A percentile compares a stretch with the other conserved stretches of the same genome.
phyloP scores from a whole-genome alignment of 345 rosid species.

The Citrus sinensis region DNA sequence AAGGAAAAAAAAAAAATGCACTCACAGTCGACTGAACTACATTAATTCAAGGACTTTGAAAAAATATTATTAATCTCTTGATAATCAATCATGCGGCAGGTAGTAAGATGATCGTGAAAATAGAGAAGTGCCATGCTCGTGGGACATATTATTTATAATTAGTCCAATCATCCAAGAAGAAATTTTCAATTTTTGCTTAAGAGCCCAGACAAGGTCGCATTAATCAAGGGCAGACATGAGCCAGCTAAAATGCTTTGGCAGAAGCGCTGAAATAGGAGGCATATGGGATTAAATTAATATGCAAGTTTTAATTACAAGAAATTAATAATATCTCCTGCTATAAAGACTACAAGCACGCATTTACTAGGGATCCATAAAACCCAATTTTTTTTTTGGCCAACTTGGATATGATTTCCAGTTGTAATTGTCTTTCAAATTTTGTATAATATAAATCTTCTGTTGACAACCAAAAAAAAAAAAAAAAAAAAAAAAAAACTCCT shows the following conservation, averaged over 20 bases:
- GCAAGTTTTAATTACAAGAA: not conserved
- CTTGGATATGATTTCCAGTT: not conserved
- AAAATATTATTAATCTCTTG: not conserved
- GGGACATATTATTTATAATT: not conserved
- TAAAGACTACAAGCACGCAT: not conserved
- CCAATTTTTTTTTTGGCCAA: not conserved
- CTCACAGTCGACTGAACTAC: too few species aligned
- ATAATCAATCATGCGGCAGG: not conserved
- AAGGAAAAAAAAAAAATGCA: too few species aligned
- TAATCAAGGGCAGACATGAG: slow-evolving; percentile 35
- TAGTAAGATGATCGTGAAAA: not conserved
- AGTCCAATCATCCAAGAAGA: slow-evolving; percentile 12
- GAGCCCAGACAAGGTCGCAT: slow-evolving; percentile 31
- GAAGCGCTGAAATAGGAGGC: slow-evolving; percentile 15
- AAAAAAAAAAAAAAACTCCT: not conserved
- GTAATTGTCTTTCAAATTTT: not conserved
- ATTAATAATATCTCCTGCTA: not conserved
- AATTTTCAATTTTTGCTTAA: not conserved
- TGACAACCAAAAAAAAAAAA: not conserved
- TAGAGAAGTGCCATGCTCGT: not conserved
- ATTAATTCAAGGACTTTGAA: not conserved
- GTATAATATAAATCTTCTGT: not conserved
- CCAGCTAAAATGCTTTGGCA: slow-evolving; percentile 39
- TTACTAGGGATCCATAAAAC: slow-evolving; percentile 10
- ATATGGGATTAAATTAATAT: slow-evolving; percentile 15